Base-by-base conservation (phyloP, 139 green algal genomes). In the Tetraselmis chui region DNA sequence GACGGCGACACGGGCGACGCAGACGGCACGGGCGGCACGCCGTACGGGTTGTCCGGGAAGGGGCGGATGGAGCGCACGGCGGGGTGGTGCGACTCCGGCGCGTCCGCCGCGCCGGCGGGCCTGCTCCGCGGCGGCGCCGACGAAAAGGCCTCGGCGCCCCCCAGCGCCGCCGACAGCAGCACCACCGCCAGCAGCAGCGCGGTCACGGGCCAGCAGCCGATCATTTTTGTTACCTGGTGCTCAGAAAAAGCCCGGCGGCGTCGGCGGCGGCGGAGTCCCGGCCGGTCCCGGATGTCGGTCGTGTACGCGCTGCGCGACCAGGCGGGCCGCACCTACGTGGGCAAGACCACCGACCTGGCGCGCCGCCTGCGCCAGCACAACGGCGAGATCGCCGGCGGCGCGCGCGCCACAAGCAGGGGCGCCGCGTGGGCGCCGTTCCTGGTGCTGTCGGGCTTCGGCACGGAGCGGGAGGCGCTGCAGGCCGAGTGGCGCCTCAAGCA, bases 311-410 rank as follows among this genome's bases (percentile, higher is more conserved):
- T 67, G 18, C 45, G 45, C 11, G 45, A 5, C 45, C 45, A 67
- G 45, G 11, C 5, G 11, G 45, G 45, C 11, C 45, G 45, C 11
- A 5, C 11, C 11, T 67, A 67, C 45, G 18, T 67, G 11, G 45
- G 45, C 5, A 67, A 67, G 45, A 84, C 80, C 31, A 45, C 58
- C 23, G 80, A 84, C 30, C 80, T 45, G 5, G 11, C 1, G 29
- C 80, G 80, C 5, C 58, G 80, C 24, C 80, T 84, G 27, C 80
- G 80, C 5, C 80, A 84, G 80, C 80, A 84, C 45, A 84, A 84
- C 59, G 80, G 80, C 27, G 59, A 81, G 80, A 75, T 84, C 26
- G n/a, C n/a, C 27, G 31, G 28, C 23, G 80, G 80, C 2, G 80
- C 80, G 75, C 32, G 30, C 74, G 27, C 27, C 59, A 84, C 80